Percentiles rank a stretch among this genome's conserved stretches.
phyloP scores from a whole-genome alignment of 2,329 filamentous ascomycete species.

The Phoma herbarum region DNA sequence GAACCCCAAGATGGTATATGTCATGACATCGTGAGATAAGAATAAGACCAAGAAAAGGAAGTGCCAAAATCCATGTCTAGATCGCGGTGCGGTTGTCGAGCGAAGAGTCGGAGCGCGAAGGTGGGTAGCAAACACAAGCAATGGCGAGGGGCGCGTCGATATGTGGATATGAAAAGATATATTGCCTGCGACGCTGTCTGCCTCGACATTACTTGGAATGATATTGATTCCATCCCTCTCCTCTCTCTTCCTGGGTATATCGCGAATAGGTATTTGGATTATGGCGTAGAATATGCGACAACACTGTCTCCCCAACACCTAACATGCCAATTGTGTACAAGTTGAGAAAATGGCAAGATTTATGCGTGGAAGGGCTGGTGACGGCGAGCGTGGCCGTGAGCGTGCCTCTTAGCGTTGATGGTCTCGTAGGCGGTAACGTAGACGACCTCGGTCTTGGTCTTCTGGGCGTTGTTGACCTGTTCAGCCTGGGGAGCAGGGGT shows the following conservation, averaged over 20 bases:
- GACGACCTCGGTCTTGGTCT: constrained; percentile 43
- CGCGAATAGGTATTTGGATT: constrained; percentile 43
- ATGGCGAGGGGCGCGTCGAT: constrained; percentile 39
- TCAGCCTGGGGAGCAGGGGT: constrained; percentile 31
- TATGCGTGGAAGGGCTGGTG: constrained; percentile 49
- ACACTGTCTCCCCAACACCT: constrained; percentile 32
- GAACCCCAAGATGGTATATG: constrained; percentile 39
- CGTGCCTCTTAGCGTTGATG: constrained; percentile 47
- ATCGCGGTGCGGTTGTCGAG: constrained; percentile 14
- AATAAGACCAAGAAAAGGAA: constrained; percentile 32
- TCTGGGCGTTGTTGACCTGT: constrained; percentile 20
- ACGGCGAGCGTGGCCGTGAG: constrained; percentile 40
- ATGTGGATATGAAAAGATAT: constrained; percentile 42
- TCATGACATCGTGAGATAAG: constrained; percentile 47
- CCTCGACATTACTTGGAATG: constrained; percentile 47
- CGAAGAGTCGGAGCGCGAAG: constrained; percentile 20
- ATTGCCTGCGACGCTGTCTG: constrained; percentile 51
- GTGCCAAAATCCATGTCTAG: constrained; percentile 11
- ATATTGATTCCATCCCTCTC: constrained; percentile 34
- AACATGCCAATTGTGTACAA: constrained; percentile 33
- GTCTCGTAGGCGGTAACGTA: constrained; percentile 46
- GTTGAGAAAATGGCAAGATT: constrained; percentile 21
- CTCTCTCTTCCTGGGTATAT: constrained; percentile 37
- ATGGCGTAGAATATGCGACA: constrained; percentile 34
- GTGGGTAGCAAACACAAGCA: constrained; percentile 31